phyloP scores from a whole-genome alignment of 192 early-diverging fungal genomes.

The Coemansia sp. region DNA sequence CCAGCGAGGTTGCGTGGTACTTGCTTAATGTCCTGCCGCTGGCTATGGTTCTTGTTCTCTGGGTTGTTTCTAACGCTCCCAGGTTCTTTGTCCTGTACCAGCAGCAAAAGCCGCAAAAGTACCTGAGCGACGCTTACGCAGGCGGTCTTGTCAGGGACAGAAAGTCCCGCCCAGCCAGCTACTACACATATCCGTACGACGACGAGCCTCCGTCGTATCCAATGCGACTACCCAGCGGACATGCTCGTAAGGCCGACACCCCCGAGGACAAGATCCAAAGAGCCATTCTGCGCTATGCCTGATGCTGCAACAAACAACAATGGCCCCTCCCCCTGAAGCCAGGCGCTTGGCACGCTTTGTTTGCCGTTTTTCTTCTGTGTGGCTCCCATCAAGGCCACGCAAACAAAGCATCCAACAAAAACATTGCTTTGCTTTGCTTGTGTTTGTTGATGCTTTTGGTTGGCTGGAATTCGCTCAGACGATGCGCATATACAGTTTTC shows the following conservation, averaged over 20 bases:
- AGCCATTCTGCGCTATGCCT: slow-evolving; percentile 23
- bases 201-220: slow-evolving; percentile 2
- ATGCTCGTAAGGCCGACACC: not conserved
- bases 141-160: not conserved
- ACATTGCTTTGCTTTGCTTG: too few relatives aligned
- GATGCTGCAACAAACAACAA: not conserved
- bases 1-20: slow-evolving; percentile 34
- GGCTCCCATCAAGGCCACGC: too few relatives aligned
- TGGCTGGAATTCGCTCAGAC: too few relatives aligned
- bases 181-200: slow-evolving; percentile 7
- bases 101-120: not conserved
- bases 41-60: slow-evolving; percentile 28
- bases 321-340: not conserved
- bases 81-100: slow-evolving; percentile 12
- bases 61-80: slow-evolving; percentile 30
- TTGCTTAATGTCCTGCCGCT: slow-evolving; percentile 37
- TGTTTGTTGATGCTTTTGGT: too few relatives aligned
- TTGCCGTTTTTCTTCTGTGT: too few relatives aligned
- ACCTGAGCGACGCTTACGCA: not conserved
- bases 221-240: not conserved
- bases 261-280: slow-evolving; percentile 20
- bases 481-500: too few relatives aligned
- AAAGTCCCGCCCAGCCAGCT: slow-evolving; percentile 5
- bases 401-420: too few relatives aligned
- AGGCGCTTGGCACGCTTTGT: not conserved